Base-by-base conservation (phyloP, 352 stramenopile genomes). In the Pythium aristosporum region DNA sequence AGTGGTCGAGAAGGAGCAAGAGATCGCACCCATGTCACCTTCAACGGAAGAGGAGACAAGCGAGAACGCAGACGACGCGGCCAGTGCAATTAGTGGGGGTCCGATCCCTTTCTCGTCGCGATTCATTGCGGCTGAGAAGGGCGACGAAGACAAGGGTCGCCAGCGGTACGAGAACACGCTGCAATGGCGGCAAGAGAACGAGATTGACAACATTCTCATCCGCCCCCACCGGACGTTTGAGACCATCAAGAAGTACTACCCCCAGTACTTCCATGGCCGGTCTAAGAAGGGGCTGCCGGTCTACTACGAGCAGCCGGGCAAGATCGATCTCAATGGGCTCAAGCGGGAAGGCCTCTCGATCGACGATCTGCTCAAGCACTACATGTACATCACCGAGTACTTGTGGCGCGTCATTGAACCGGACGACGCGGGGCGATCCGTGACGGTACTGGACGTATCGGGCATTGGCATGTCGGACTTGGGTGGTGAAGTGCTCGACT, bases 351-450 rank as follows among this genome's bases (percentile, higher is more conserved):
- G 89, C 3, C 70, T 97, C 15, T 91, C 87, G 30, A 92, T 97
- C 49, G 88, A 96, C 65, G 78, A 96, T 37, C 63, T 97, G 48
- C 60, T 96, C 64, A 77, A 79, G 56, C 89, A 97, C 70, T 97
- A 97, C 77, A 93, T 96, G 69, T 97, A 95, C 75, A 93, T 96
- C 65, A 96, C 89, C 42, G 89, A 97, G 74, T 97, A 96, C 62
- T 67, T 96, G 16, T 97, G 88, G 88, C 74, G 80, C 43, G 80
- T 89, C 20, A 82, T 96, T 28, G 87, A 96, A 52, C 87, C 87
- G 20, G 77, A 62, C 59, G 85, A 94, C 54, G 74, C 75, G 2
- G 82, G 80, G 4, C 75, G 85, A 13, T 94, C 85, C 2, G 82
- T 96, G 23, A 95, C 86, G 2, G 87, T 96, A 23, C 74, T 96